Evolutionary conservation across 208 protist genomes (phyloP).

Genomic region (Entamoeba nuttalli): DNA sequence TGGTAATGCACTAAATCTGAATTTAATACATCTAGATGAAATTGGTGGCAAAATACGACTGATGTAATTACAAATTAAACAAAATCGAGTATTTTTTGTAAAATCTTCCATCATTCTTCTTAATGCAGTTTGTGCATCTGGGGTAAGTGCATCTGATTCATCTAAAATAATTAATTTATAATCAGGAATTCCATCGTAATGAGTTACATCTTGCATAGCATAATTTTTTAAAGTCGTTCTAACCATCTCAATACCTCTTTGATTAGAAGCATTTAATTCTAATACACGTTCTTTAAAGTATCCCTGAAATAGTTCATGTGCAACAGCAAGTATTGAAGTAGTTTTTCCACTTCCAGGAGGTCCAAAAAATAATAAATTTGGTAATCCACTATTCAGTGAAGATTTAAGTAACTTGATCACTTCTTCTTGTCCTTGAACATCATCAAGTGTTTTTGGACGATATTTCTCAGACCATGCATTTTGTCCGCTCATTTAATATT

Average conservation of each 20-base stretch:
- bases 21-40: conserved; percentile 93
- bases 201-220: conserved; percentile 39
- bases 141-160: conserved; percentile 92
- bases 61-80: conserved; percentile 98
- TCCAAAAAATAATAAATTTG: conserved; percentile 97
- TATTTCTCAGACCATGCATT: conserved; percentile 10
- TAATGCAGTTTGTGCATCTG: conserved; percentile 86
- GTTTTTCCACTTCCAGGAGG: conserved; percentile 82
- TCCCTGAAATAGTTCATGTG: conserved; percentile 78
- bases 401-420: background rate
- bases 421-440: conserved; percentile 10
- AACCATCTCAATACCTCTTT: conserved; percentile 89
- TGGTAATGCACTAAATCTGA: conserved; percentile 72
- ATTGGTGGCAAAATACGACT: conserved; percentile 93
- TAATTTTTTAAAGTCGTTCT: conserved; percentile 94
- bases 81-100: conserved; percentile 82
- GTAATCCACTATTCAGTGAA: conserved; percentile 48
- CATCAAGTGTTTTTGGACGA: conserved; percentile 7
- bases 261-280: conserved; percentile 98
- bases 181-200: conserved; percentile 21
- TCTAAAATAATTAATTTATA: conserved; percentile 98
- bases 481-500: background rate
- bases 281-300: conserved; percentile 70
- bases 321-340: conserved; percentile 84
- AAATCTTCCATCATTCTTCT: conserved; percentile 91